Evolutionary conservation across 1,284 basidiomycete species (phyloP).

Genomic region (Malassezia psittaci): DNA sequence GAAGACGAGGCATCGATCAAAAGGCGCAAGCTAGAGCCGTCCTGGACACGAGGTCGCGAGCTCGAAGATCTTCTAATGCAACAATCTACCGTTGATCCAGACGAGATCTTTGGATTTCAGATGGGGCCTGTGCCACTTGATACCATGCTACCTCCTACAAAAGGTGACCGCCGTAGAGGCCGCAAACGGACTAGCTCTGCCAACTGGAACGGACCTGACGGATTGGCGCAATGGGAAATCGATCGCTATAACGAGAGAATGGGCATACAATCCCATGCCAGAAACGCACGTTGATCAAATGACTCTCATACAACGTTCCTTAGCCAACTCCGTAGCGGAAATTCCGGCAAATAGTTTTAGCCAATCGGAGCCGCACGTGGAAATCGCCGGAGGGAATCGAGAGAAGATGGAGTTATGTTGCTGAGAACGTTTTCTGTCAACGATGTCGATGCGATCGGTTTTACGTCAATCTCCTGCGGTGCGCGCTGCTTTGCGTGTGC

Average conservation of each 20-base stretch:
- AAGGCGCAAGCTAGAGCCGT: constrained; percentile 33
- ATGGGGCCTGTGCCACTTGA: constrained; percentile 36
- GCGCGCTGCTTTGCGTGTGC: constrained; percentile 1
- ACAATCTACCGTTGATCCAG: constrained; percentile 35
- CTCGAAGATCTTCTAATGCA: constrained; percentile 30
- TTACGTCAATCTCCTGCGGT: not conserved
- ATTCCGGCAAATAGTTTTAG: not conserved
- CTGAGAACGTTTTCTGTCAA: not conserved
- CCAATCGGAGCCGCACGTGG: not conserved
- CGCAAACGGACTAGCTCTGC: constrained; percentile 32
- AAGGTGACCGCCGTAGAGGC: constrained; percentile 19
- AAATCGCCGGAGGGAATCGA: not conserved
- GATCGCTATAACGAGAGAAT: constrained; percentile 43
- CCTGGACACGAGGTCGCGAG: constrained; percentile 38
- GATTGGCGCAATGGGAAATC: constrained; percentile 41
- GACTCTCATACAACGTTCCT: too few species aligned
- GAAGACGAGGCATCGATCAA: constrained; percentile 40
- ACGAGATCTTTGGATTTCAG: constrained; percentile 43
- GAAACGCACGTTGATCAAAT: too few species aligned
- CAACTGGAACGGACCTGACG: constrained; percentile 39
- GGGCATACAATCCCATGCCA: constrained; percentile 22
- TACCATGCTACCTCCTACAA: constrained; percentile 29
- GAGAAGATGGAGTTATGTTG: not conserved
- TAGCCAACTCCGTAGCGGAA: too few species aligned
- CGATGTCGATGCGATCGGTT: constrained; percentile 4